Conservation (phyloP, 495 filamentous ascomycete genomes). For the Podospora pseudoanserina region DNA sequence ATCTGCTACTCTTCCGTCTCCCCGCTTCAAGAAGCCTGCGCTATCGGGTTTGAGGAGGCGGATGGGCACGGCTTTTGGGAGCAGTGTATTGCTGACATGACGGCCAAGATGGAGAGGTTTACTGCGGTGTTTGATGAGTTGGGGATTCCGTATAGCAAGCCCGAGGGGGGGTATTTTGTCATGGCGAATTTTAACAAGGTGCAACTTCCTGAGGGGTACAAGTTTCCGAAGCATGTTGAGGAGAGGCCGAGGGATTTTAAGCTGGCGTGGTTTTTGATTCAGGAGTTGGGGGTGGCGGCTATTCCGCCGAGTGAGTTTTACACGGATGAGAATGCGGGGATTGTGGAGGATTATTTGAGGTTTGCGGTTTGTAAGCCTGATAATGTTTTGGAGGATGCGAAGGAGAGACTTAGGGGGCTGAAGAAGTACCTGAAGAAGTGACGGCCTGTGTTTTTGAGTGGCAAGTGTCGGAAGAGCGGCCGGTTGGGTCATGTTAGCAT, state of each 20-base stretch:
- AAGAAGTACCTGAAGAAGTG: conserved; percentile 65
- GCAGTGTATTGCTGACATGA: conserved; percentile 78
- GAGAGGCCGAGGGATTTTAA: conserved; percentile 87
- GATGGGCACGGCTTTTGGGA: conserved; percentile 86
- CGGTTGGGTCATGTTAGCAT: not conserved
- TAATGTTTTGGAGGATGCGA: conserved; percentile 80
- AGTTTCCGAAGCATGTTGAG: conserved; percentile 84
- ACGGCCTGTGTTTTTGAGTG: not conserved
- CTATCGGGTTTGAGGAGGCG: conserved; percentile 89
- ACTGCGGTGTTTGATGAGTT: conserved; percentile 87
- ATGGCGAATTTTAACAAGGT: conserved; percentile 87
- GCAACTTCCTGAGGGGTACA: conserved; percentile 72
- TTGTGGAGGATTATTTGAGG: conserved; percentile 87
- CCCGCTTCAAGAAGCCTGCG: conserved; percentile 93
- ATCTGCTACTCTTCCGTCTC: conserved; percentile 95
- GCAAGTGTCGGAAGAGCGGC: too few relatives aligned
- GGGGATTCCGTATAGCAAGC: conserved; percentile 83
- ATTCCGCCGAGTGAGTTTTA: conserved; percentile 98
- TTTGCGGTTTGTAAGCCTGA: conserved; percentile 98
- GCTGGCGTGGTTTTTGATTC: conserved; percentile 92
- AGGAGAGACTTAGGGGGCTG: conserved; percentile 80
- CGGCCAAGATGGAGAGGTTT: conserved; percentile 80
- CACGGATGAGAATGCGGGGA: conserved; percentile 71
- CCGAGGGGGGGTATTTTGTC: conserved; percentile 96
- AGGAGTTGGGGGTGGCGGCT: conserved; percentile 89